Evolutionary conservation across 352 stramenopile species (phyloP).

Genomic region (Phytophthora capsici): DNA sequence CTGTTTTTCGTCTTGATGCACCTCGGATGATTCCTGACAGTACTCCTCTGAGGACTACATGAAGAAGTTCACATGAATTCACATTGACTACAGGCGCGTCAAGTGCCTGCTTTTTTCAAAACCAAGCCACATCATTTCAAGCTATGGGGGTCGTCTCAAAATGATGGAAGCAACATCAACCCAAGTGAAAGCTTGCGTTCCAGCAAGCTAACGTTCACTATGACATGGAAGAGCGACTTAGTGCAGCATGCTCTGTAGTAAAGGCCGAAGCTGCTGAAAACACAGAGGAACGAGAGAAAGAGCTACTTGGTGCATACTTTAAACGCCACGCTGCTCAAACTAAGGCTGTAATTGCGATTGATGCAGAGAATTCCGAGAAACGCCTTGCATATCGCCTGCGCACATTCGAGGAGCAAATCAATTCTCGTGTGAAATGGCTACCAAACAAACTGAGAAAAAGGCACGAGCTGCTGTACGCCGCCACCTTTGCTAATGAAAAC

Average conservation of each 20-base stretch:
- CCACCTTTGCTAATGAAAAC: not conserved
- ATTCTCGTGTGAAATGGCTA: not conserved
- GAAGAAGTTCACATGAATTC: not conserved
- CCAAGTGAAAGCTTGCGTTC: not conserved
- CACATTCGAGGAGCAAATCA: not conserved
- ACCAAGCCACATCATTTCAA: not conserved
- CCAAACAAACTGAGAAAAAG: conserved; percentile 1
- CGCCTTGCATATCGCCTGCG: not conserved
- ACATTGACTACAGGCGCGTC: too few relatives aligned
- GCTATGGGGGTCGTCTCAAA: not conserved
- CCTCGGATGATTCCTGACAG: conserved; percentile 25
- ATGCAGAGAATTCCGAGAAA: not conserved
- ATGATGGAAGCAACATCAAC: not conserved
- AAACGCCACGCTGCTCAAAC: not conserved
- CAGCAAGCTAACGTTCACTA: too few relatives aligned
- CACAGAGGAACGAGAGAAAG: not conserved
- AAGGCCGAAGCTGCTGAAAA: not conserved
- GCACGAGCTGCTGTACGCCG: not conserved
- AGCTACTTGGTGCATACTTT: not conserved
- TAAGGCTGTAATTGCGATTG: not conserved
- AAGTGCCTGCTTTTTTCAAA: too few relatives aligned
- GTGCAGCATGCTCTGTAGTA: not conserved
- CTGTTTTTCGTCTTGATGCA: conserved; percentile 33
- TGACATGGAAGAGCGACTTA: not conserved
- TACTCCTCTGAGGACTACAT: conserved; percentile 57